These are phyloP conservation scores for Bonia amplexicaulis DNA, from an alignment of 176 grass and related monocot species.

Conservation along the genomic window DNA sequence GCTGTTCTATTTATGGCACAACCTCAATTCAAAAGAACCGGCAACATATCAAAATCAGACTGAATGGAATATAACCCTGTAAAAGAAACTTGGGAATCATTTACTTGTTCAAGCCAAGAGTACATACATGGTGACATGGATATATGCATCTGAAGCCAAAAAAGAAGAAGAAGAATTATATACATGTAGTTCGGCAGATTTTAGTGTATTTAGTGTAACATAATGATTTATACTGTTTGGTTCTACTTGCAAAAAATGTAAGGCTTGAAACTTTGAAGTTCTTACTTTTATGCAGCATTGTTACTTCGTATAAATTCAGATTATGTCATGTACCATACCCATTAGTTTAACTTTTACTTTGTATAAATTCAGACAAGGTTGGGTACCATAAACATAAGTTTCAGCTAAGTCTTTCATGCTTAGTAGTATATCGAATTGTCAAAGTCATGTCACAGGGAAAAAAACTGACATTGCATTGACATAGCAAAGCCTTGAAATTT, in stretches of 20 bases:
- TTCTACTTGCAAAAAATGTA: not conserved
- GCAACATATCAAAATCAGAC: not conserved
- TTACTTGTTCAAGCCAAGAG: not conserved
- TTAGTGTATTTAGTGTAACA: not conserved
- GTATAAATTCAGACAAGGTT: not conserved
- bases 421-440: not conserved
- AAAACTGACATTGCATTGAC: no score
- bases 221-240: not conserved
- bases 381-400: not conserved
- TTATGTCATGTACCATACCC: not conserved
- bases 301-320: not conserved
- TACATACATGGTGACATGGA: not conserved
- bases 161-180: not conserved
- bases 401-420: not conserved
- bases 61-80: not conserved
- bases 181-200: not conserved
- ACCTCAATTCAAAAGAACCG: not conserved
- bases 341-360: not conserved
- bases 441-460: not conserved
- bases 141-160: not conserved
- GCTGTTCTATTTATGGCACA: not conserved
- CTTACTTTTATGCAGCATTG: not conserved
- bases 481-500: not conserved
- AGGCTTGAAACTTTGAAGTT: not conserved
- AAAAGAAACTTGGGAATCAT: not conserved